A percentile compares a stretch with the other conserved stretches of the same genome.
phyloP scores from a whole-genome alignment of 2,329 filamentous ascomycete genomes.

The Hypoxylon sp. region DNA sequence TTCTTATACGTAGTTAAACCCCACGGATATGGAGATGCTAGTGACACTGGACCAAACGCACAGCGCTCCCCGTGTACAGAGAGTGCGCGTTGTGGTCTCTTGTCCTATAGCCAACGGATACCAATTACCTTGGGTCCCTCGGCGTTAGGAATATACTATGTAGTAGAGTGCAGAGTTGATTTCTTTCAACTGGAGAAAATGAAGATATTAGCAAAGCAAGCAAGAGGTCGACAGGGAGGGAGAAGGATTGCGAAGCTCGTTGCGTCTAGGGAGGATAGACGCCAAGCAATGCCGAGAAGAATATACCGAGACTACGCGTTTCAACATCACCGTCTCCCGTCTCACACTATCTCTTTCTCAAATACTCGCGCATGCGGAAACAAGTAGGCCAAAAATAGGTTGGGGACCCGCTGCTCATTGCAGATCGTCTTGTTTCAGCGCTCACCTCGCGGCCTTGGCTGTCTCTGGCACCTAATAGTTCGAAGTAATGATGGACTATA shows the following conservation, averaged over 20 bases:
- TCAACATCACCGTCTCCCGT: conserved; percentile 22
- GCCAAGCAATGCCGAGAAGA: conserved; percentile 33
- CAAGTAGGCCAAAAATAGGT: conserved; percentile 19
- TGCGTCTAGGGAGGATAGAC: conserved; percentile 12
- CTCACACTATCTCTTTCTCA: conserved; percentile 20
- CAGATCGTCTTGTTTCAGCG: conserved; percentile 26
- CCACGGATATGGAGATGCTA: conserved; percentile 3
- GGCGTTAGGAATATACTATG: conserved; percentile 15
- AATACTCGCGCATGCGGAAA: conserved; percentile 1
- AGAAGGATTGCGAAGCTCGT: conserved; percentile 19
- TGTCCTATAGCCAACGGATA: background rate
- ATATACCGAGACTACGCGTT: conserved; percentile 19
- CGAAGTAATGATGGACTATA: background rate
- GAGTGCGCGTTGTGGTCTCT: background rate
- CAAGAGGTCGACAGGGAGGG: background rate
- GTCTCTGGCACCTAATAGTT: background rate
- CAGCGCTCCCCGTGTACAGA: background rate
- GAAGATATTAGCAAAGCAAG: background rate
- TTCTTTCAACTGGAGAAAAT: conserved; percentile 1
- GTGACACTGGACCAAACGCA: background rate
- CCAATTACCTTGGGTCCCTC: background rate
- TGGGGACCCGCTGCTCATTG: background rate
- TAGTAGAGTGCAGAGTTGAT: conserved; percentile 7
- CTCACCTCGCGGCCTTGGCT: conserved; percentile 19
- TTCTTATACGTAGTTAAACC: background rate